Percentiles rank a stretch among this genome's conserved stretches.
phyloP scores from a whole-genome alignment of 352 stramenopile species.

The Globisporangium mamillatum region DNA sequence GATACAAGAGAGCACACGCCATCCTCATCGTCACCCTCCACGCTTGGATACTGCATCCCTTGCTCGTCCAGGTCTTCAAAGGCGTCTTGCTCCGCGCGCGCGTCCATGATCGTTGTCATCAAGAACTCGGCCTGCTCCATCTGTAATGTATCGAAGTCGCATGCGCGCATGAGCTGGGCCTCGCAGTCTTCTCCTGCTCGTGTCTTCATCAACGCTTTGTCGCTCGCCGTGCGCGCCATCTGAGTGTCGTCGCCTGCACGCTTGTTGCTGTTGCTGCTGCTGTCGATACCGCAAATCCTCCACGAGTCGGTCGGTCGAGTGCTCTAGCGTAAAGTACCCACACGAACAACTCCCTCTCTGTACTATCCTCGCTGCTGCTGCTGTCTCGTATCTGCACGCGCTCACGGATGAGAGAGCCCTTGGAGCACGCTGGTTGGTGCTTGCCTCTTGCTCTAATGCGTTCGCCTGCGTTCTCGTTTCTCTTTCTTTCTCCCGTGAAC shows the following conservation, averaged over 20 bases:
- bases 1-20: background rate
- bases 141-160: conserved; percentile 10
- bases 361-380: background rate
- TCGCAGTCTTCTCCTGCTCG: background rate
- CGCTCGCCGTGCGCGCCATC: background rate
- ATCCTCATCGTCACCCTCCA: background rate
- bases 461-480: background rate
- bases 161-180: conserved; percentile 5
- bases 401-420: background rate
- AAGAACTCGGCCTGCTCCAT: conserved; percentile 21
- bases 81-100: conserved; percentile 7
- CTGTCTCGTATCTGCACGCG: background rate
- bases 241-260: background rate
- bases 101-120: conserved; percentile 21
- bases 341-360: background rate
- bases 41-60: background rate
- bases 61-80: background rate
- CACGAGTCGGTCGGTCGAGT: background rate
- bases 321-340: background rate
- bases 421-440: background rate
- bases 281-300: background rate
- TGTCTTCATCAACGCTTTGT: background rate
- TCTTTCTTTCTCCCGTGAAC: conserved; percentile 3
- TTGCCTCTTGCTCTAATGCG: background rate
- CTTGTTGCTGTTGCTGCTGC: background rate